Conservation (phyloP, 257 asterid genomes). For the Solanum virginianum region DNA sequence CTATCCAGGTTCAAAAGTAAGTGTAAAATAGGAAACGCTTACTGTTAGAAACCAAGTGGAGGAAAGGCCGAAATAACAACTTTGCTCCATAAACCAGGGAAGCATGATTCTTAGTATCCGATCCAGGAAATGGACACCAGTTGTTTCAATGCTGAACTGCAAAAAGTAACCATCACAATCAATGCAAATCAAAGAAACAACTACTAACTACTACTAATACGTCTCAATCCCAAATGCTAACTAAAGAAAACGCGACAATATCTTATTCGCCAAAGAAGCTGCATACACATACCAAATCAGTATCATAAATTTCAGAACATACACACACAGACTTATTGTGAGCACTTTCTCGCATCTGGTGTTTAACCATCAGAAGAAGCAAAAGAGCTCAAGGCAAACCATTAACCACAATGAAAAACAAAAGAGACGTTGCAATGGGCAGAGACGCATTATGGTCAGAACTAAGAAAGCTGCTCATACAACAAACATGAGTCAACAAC, state of each 20-base stretch:
- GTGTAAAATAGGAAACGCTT: background rate
- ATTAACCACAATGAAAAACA: background rate
- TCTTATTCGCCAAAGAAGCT: conserved; percentile 50
- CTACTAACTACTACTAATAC: background rate
- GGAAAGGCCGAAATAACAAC: background rate
- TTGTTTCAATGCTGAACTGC: conserved; percentile 79
- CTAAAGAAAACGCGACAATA: background rate
- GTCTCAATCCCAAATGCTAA: background rate
- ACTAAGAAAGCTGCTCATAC: background rate
- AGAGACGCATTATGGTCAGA: background rate
- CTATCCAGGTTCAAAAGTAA: background rate
- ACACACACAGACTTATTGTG: background rate
- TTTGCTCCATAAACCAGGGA: conserved; percentile 86
- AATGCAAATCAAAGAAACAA: background rate
- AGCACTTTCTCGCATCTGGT: background rate
- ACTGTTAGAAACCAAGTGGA: background rate
- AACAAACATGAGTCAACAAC: background rate
- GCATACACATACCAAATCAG: conserved; percentile 93
- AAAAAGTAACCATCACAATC: background rate
- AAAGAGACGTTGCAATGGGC: background rate
- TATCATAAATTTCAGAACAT: conserved; percentile 34
- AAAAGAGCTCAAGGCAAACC: background rate
- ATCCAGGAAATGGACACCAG: conserved; percentile 72
- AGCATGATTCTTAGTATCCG: conserved; percentile 75
- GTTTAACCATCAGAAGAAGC: background rate